Conservation (phyloP, 2,329 filamentous ascomycete species). For the Neurospora crassa region DNA sequence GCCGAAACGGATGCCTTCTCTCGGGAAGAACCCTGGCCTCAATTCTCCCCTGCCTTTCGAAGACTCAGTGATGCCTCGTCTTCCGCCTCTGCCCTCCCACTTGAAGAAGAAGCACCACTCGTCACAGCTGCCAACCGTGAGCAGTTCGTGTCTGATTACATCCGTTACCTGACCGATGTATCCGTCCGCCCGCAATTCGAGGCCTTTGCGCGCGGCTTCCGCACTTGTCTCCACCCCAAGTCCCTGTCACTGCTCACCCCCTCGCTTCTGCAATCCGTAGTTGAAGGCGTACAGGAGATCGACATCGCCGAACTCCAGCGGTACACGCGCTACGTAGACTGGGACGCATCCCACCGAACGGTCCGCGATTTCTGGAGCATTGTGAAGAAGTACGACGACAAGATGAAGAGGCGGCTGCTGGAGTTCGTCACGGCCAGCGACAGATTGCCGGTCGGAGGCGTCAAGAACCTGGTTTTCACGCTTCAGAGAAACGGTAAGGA, state of each 20-base stretch:
- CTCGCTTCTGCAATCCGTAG: constrained; percentile 60
- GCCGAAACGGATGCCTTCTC: not conserved
- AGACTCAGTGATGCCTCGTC: constrained; percentile 7
- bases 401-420: constrained; percentile 65
- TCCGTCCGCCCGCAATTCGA: constrained; percentile 69
- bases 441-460: constrained; percentile 78
- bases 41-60: constrained; percentile 26
- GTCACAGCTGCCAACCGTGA: constrained; percentile 74
- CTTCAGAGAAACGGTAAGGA: constrained; percentile 68
- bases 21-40: constrained; percentile 38
- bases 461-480: constrained; percentile 72
- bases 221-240: constrained; percentile 59
- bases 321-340: constrained; percentile 73
- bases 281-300: constrained; percentile 78
- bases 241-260: constrained; percentile 66
- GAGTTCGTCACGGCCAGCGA: constrained; percentile 95
- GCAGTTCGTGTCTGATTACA: constrained; percentile 75
- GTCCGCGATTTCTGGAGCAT: constrained; percentile 80
- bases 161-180: constrained; percentile 69
- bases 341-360: constrained; percentile 56
- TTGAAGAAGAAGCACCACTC: constrained; percentile 39
- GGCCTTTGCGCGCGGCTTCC: constrained; percentile 76
- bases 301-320: constrained; percentile 64
- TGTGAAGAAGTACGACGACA: constrained; percentile 55
- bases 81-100: constrained; percentile 13